phyloP scores from a whole-genome alignment of 495 filamentous ascomycete species.

The Daldinia decipiens region DNA sequence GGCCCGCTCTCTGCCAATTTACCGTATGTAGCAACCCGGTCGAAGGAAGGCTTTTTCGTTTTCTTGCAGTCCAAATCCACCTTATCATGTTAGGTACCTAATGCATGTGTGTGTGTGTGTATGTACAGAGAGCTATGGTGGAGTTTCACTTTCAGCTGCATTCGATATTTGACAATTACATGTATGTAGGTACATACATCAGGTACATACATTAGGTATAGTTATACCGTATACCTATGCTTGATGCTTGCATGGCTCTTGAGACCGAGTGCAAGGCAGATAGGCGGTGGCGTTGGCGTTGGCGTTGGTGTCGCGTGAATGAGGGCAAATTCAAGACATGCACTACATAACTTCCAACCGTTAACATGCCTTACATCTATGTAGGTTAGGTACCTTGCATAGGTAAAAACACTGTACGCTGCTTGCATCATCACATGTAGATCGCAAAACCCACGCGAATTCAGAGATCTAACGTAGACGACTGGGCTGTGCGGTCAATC shows the following conservation, averaged over 20 bases:
- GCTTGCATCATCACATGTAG: constrained; percentile 26
- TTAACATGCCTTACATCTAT: no score
- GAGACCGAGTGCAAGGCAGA: constrained; percentile 10
- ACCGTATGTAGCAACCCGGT: constrained; percentile 34
- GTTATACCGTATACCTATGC: background rate
- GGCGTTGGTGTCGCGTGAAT: constrained; percentile 34
- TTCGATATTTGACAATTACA: constrained; percentile 5
- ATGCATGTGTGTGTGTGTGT: no score
- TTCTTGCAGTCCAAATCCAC: background rate
- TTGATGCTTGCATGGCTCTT: background rate
- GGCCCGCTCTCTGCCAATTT: constrained; percentile 20
- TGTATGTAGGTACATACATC: no score
- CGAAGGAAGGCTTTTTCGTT: constrained; percentile 21
- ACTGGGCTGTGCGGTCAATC: constrained; percentile 25
- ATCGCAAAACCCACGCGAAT: constrained; percentile 34
- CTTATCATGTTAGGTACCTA: no score
- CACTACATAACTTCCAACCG: no score
- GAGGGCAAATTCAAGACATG: constrained; percentile 22
- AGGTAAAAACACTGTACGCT: background rate
- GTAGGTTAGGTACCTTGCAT: background rate
- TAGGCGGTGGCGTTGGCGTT: constrained; percentile 19
- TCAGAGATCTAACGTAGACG: constrained; percentile 15
- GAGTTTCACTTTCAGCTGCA: constrained; percentile 33
- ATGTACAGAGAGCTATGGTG: background rate
- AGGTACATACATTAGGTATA: background rate